A percentile compares a stretch with the other conserved stretches of the same genome.
phyloP scores from a whole-genome alignment of 2,329 filamentous ascomycete species.

The Calonectria multiphialidica region DNA sequence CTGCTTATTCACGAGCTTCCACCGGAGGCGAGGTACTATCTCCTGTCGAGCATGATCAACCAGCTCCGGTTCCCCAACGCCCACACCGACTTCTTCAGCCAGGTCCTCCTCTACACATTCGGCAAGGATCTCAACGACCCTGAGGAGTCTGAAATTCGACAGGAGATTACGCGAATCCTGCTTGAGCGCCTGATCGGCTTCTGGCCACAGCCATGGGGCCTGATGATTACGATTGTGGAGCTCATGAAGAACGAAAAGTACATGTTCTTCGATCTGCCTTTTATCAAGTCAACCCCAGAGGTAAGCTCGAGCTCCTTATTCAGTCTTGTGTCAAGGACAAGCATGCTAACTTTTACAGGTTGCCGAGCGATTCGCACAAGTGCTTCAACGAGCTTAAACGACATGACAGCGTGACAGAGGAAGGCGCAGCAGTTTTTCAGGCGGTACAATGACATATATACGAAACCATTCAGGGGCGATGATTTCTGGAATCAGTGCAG shows the following conservation, averaged over 20 bases:
- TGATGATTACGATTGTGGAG: slow-evolving; percentile 89
- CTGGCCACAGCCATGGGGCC: slow-evolving; percentile 95
- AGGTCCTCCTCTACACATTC: slow-evolving; percentile 87
- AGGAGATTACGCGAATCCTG: slow-evolving; percentile 90
- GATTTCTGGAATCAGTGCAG: slow-evolving; percentile 39
- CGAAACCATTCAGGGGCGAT: slow-evolving; percentile 31
- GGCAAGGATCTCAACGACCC: slow-evolving; percentile 78
- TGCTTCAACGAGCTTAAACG: slow-evolving; percentile 49
- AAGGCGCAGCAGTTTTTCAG: slow-evolving; percentile 8
- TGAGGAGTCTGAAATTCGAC: slow-evolving; percentile 84
- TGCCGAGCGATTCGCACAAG: slow-evolving; percentile 51
- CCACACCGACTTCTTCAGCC: slow-evolving; percentile 93
- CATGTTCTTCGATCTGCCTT: slow-evolving; percentile 92
- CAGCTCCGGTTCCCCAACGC: slow-evolving; percentile 92
- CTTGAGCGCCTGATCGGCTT: slow-evolving; percentile 89
- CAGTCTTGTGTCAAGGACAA: too few relatives aligned
- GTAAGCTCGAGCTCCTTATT: slow-evolving; percentile 59
- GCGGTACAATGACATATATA: slow-evolving; percentile 18
- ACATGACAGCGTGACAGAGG: slow-evolving; percentile 8
- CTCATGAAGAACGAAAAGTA: slow-evolving; percentile 92
- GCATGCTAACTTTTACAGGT: slow-evolving; percentile 43
- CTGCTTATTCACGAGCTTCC: slow-evolving; percentile 81
- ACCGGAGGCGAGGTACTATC: slow-evolving; percentile 85
- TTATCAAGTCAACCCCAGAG: slow-evolving; percentile 91
- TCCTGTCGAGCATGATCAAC: slow-evolving; percentile 88